These are phyloP conservation scores for Cadophora sp. DNA, from an alignment of 2,329 filamentous ascomycete genomes.

Conservation along the genomic window DNA sequence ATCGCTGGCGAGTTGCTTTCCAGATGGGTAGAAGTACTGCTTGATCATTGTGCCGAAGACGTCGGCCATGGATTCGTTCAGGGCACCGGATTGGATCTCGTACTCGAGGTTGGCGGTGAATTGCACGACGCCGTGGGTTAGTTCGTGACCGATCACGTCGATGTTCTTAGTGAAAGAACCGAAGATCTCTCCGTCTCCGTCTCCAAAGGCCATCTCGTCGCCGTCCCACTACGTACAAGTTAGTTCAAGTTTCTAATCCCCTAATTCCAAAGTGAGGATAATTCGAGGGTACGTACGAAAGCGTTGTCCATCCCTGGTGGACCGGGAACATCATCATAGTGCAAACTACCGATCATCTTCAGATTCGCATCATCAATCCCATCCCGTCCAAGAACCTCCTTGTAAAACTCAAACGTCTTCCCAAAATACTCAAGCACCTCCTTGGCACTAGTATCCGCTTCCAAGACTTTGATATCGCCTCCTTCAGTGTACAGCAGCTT, in stretches of 20 bases:
- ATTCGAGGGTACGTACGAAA: conserved; percentile 43
- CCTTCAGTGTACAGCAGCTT: conserved; percentile 28
- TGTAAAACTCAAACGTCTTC: conserved; percentile 57
- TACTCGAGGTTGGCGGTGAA: conserved; percentile 59
- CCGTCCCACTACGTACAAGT: conserved; percentile 51
- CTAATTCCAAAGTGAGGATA: neutral
- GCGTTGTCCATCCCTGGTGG: conserved; percentile 56
- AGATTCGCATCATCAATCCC: conserved; percentile 59
- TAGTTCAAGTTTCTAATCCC: neutral
- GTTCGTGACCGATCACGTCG: conserved; percentile 64
- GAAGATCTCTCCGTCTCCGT: conserved; percentile 57
- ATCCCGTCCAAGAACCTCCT: conserved; percentile 56
- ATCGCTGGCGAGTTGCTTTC: conserved; percentile 45
- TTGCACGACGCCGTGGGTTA: conserved; percentile 62
- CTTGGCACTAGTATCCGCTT: conserved; percentile 46
- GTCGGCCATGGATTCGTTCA: conserved; percentile 64
- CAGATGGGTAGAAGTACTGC: conserved; percentile 56
- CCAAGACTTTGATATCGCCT: conserved; percentile 3
- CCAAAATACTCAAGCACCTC: conserved; percentile 59
- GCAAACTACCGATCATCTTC: conserved; percentile 59
- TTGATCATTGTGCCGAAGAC: conserved; percentile 65
- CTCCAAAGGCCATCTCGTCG: conserved; percentile 62
- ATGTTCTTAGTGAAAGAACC: conserved; percentile 58
- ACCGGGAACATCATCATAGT: conserved; percentile 57
- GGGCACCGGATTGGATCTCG: conserved; percentile 57